phyloP scores from a whole-genome alignment of 305 asterid species.

The Solanum hybrid region DNA sequence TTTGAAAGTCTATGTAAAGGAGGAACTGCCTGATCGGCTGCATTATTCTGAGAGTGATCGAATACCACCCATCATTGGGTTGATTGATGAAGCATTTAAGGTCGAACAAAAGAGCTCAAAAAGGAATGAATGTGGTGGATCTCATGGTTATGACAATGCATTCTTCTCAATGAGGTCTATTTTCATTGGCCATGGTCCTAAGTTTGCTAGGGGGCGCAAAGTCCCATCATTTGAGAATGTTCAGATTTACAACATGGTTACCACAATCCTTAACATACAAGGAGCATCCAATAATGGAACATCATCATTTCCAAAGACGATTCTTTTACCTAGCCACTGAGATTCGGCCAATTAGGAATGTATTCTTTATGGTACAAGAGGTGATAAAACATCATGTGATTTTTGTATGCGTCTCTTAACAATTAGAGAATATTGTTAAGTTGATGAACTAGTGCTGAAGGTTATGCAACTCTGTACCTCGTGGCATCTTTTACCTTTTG shows the following conservation, averaged over 20 bases:
- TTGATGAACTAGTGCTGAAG: background rate
- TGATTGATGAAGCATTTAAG: conserved; percentile 61
- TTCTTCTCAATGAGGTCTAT: conserved; percentile 72
- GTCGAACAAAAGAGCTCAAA: conserved; percentile 46
- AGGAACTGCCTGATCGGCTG: conserved; percentile 61
- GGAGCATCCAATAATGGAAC: conserved; percentile 71
- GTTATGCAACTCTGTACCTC: background rate
- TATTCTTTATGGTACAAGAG: background rate
- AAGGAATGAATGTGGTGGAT: conserved; percentile 67
- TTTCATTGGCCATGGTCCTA: conserved; percentile 70
- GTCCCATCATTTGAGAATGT: conserved; percentile 75
- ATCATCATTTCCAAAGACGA: conserved; percentile 26
- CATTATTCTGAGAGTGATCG: conserved; percentile 53
- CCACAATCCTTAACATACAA: conserved; percentile 32
- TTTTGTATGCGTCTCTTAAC: background rate
- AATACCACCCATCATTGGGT: conserved; percentile 59
- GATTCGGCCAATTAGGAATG: background rate
- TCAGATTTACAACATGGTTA: conserved; percentile 64
- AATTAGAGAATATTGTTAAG: background rate
- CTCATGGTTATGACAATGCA: conserved; percentile 75
- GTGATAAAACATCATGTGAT: background rate
- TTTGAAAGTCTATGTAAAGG: conserved; percentile 61
- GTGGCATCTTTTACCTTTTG: background rate
- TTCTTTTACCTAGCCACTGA: conserved; percentile 50
- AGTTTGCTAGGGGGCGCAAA: conserved; percentile 46